Conservation (phyloP, 2,329 filamentous ascomycete species). For the Lachnellula cervina region DNA sequence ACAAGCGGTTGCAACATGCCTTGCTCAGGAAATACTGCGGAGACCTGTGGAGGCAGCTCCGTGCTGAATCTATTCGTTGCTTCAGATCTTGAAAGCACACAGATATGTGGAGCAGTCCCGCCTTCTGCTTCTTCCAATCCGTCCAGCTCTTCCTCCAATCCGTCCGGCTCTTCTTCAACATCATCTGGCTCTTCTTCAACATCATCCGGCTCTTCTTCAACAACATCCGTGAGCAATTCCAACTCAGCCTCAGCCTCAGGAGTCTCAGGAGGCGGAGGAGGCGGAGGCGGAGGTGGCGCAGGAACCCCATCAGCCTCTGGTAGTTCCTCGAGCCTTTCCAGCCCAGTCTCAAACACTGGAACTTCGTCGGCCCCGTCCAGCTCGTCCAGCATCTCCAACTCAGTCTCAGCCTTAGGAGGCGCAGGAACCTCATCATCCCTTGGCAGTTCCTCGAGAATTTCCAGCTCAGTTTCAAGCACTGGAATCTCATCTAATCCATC, state of each 20-base stretch:
- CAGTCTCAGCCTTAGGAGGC: not conserved
- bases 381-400: conserved; percentile 5
- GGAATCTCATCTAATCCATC: too few relatives aligned
- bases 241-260: conserved; percentile 7
- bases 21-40: conserved; percentile 32
- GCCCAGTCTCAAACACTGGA: too few relatives aligned
- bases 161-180: too few relatives aligned
- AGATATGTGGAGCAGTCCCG: conserved; percentile 39
- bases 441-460: not conserved
- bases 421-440: not conserved
- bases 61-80: conserved; percentile 40
- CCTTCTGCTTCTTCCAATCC: conserved; percentile 11
- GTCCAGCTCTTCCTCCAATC: conserved; percentile 9
- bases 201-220: conserved; percentile 9
- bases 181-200: conserved; percentile 14
- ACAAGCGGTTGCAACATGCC: conserved; percentile 29
- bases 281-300: too few relatives aligned
- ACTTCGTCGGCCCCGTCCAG: conserved; percentile 1
- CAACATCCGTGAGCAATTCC: conserved; percentile 7
- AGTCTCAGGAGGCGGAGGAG: not conserved
- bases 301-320: not conserved
- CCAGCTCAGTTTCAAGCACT: not conserved
- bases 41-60: conserved; percentile 33
- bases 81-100: conserved; percentile 43
- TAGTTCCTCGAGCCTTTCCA: too few relatives aligned